Percentiles rank a stretch among this genome's conserved stretches.
phyloP scores from a whole-genome alignment of 352 stramenopile species.

The Pythium pyrilobum region DNA sequence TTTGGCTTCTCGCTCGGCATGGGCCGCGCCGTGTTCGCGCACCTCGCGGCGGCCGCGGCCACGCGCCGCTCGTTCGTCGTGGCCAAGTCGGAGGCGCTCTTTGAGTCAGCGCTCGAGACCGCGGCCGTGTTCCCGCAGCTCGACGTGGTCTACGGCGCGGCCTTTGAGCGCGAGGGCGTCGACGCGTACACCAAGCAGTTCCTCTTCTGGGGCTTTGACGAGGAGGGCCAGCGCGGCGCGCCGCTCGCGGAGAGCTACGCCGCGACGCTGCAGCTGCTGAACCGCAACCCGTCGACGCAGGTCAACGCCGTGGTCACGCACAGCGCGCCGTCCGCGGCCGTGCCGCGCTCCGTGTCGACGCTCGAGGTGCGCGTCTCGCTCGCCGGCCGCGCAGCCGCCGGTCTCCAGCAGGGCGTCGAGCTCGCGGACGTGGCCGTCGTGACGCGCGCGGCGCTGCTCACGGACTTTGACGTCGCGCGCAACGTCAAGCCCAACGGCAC shows the following conservation, averaged over 20 bases:
- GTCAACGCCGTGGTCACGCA: constrained; percentile 56
- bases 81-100: constrained; percentile 67
- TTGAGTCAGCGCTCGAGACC: constrained; percentile 42
- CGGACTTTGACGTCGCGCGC: constrained; percentile 42
- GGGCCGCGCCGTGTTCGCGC: constrained; percentile 57
- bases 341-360: constrained; percentile 33
- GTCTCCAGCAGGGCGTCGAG: constrained; percentile 43
- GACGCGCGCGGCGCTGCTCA: constrained; percentile 35
- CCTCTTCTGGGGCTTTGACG: constrained; percentile 86
- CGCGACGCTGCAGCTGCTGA: constrained; percentile 42
- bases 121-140: constrained; percentile 41
- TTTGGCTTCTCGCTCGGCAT: constrained; percentile 63
- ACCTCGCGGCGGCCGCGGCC: constrained; percentile 27
- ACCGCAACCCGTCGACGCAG: constrained; percentile 61
- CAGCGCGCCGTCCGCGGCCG: constrained; percentile 26
- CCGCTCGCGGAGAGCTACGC: constrained; percentile 30
- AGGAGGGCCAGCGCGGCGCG: constrained; percentile 33
- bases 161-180: constrained; percentile 29
- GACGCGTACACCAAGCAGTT: constrained; percentile 82
- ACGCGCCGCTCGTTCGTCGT: constrained; percentile 75
- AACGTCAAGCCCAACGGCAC: constrained; percentile 53
- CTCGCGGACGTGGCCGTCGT: constrained; percentile 60
- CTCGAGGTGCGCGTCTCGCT: constrained; percentile 54
- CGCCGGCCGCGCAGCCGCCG: constrained; percentile 20
- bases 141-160: constrained; percentile 50